Conservation (phyloP, 495 filamentous ascomycete species). For the Ramalina intermedia region DNA sequence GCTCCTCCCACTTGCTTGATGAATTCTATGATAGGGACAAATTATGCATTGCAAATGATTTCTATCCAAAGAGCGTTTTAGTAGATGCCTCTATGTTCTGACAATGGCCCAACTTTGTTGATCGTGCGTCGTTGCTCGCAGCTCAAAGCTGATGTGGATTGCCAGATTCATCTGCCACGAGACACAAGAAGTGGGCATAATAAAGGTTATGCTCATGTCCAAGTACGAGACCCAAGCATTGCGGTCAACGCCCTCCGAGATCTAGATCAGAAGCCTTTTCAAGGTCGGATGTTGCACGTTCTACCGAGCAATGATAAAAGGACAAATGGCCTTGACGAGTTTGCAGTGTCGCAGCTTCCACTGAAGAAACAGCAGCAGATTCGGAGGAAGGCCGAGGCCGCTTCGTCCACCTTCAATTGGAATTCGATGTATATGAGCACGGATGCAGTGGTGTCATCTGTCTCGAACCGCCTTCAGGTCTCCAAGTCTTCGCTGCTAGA, state of each 20-base stretch:
- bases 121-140: slow-evolving; percentile 21
- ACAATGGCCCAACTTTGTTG: slow-evolving; percentile 20
- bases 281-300: slow-evolving; percentile 82
- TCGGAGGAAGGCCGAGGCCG: slow-evolving; percentile 63
- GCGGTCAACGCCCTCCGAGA: slow-evolving; percentile 63
- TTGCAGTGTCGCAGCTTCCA: slow-evolving; percentile 71
- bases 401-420: slow-evolving; percentile 77
- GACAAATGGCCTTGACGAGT: slow-evolving; percentile 71
- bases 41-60: slow-evolving; percentile 69
- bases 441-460: slow-evolving; percentile 85
- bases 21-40: slow-evolving; percentile 99
- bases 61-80: slow-evolving; percentile 55
- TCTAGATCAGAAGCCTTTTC: slow-evolving; percentile 70
- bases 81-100: slow-evolving; percentile 64
- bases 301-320: slow-evolving; percentile 68
- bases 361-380: slow-evolving; percentile 88
- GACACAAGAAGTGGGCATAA: slow-evolving; percentile 46
- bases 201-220: slow-evolving; percentile 85
- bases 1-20: slow-evolving; percentile 44
- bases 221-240: slow-evolving; percentile 50
- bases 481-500: slow-evolving; percentile 84
- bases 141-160: slow-evolving; percentile 23
- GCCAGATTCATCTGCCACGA: slow-evolving; percentile 67
- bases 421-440: slow-evolving; percentile 95
- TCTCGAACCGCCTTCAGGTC: slow-evolving; percentile 73